A percentile compares a stretch with the other conserved stretches of the same genome.
Evolutionary conservation across 352 stramenopile genomes (phyloP).

Genomic region (Globisporangium radiosum): DNA sequence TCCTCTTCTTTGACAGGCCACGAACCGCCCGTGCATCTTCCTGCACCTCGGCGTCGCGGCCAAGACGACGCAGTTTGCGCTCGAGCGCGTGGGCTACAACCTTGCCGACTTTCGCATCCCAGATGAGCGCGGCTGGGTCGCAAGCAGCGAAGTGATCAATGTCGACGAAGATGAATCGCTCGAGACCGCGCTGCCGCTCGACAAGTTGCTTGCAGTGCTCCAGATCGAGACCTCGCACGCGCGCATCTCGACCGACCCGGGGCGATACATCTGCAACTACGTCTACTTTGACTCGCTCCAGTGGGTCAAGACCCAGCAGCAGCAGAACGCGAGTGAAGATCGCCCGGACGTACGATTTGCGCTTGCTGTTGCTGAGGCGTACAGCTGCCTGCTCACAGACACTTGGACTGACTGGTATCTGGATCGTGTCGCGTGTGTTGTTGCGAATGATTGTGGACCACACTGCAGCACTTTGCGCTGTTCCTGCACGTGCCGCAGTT

Average conservation of each 20-base stretch:
- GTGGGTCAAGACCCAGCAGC: conserved; percentile 39
- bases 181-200: conserved; percentile 46
- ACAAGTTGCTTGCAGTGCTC: conserved; percentile 41
- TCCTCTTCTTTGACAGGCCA: conserved; percentile 20
- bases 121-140: conserved; percentile 65
- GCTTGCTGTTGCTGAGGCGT: background rate
- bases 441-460: background rate
- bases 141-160: conserved; percentile 43
- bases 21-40: conserved; percentile 47
- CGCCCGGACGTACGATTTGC: conserved; percentile 15
- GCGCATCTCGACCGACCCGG: conserved; percentile 61
- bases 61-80: conserved; percentile 29
- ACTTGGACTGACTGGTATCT: background rate
- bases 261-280: conserved; percentile 84
- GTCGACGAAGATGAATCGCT: conserved; percentile 37
- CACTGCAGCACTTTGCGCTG: conserved; percentile 42
- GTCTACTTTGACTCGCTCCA: conserved; percentile 78
- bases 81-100: conserved; percentile 78
- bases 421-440: background rate
- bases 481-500: conserved; percentile 80
- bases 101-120: conserved; percentile 75
- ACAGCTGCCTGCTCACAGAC: background rate
- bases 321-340: conserved; percentile 19
- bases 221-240: conserved; percentile 24
- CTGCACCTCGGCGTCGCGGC: conserved; percentile 69